A percentile compares a stretch with the other conserved stretches of the same genome.
Conservation (phyloP, 2,329 filamentous ascomycete genomes). For the Drechslerella coelobrocha region DNA sequence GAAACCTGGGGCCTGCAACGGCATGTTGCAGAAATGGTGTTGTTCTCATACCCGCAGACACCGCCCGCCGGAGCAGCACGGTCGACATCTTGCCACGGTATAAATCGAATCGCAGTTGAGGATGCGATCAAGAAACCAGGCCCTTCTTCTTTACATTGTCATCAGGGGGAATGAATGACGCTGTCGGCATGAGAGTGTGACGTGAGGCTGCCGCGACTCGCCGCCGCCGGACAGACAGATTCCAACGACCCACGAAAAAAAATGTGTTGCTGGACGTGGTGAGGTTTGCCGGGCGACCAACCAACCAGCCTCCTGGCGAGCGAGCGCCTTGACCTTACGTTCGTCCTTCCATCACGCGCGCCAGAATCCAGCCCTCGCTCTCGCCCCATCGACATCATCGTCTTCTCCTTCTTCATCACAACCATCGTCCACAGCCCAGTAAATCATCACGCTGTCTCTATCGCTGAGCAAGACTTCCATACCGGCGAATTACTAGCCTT, state of each 20-base stretch:
- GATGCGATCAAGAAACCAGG: no score
- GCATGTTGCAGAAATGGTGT: slow-evolving; percentile 36
- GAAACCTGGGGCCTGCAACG: neutral
- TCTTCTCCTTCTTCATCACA: neutral
- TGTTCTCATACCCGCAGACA: slow-evolving; percentile 3
- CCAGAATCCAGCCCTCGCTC: slow-evolving; percentile 10
- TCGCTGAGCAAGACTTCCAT: neutral
- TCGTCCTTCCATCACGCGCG: slow-evolving; percentile 48
- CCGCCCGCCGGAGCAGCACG: slow-evolving; percentile 10
- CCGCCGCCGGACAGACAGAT: no score
- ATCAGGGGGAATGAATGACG: no score
- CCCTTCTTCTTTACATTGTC: no score
- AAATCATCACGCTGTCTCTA: neutral
- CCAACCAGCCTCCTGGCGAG: slow-evolving; percentile 39
- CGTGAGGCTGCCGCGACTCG: no score
- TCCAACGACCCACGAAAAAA: no score
- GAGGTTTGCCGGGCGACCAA: neutral
- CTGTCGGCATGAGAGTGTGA: no score
- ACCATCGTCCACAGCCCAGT: neutral
- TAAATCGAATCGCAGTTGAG: neutral
- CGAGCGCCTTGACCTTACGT: slow-evolving; percentile 23
- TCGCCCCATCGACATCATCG: slow-evolving; percentile 16
- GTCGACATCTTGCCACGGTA: slow-evolving; percentile 10
- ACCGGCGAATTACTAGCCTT: no score
- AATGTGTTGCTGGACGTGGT: slow-evolving; percentile 11